Evolutionary conservation across 495 filamentous ascomycete species (phyloP), one percentile per base, ranked within the genome.

Genomic region (Wilcoxina mikolae): DNA sequence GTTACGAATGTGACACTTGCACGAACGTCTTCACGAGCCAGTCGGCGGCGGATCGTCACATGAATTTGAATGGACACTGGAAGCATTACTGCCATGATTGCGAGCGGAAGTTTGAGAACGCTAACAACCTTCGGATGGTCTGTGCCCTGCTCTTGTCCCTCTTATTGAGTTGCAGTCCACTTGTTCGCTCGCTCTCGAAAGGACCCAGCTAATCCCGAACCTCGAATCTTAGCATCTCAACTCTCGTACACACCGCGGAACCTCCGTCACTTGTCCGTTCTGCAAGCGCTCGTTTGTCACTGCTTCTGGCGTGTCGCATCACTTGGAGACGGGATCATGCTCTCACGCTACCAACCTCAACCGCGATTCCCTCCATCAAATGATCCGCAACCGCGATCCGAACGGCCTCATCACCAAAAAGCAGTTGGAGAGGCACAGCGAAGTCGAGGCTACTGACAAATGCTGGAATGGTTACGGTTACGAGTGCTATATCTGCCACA

Each of bases 401-500:
- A 31, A 70, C 12, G 66, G 69, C 17, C 2, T 65, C 10, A 70
- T 75, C 42, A 73, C 72, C 17, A 71, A 67, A 23, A 69, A 69
- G 44, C 68, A 68, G 47, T 60, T 72, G 31, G 68, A 60, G 39
- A 70, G 69, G 66, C 50, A 64, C 18, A 45, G 59, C 0, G 65
- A 67, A 44, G 53, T 59, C 0, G 44, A 43, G 5, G 66, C 60
- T 0, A 72, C 64, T 0, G 11, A 53, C 0, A 17, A 46, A n/a
- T 67, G 68, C 2, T 72, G 51, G 48, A 73, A 77, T 48, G 73
- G 72, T 1, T 0, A 20, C 10, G 5, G 1, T 4, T 75, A 67
- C 65, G 69, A 72, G 52, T 77, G 72, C 65, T 74, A 74, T 51
- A 33, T 74, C 4, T 76, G 74, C 54, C 67, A 74, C 49, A 55